Evolutionary conservation across 2,329 filamentous ascomycete genomes (phyloP).

Genomic region (Acarospora socialis): DNA sequence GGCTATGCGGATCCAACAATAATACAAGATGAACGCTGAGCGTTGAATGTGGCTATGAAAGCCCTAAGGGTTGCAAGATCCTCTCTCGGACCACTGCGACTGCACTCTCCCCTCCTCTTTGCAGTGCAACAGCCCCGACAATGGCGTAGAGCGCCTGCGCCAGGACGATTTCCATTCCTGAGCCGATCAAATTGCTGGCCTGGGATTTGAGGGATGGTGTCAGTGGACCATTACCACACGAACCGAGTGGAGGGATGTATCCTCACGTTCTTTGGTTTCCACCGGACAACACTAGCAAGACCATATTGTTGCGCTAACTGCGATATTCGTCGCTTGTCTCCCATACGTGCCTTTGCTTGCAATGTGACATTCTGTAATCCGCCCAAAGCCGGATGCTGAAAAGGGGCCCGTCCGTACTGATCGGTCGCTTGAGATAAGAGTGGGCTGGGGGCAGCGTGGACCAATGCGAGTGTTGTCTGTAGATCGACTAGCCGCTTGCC

Average conservation of each 20-base stretch:
- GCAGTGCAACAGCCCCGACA: constrained; percentile 75
- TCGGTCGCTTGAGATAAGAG: constrained; percentile 27
- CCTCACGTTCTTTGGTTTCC: constrained; percentile 72
- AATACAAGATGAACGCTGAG: neutral
- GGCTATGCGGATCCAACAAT: too few species aligned
- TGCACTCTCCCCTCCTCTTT: constrained; percentile 68
- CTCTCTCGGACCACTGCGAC: constrained; percentile 61
- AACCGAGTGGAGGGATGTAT: neutral
- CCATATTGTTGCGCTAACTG: constrained; percentile 56
- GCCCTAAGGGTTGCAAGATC: constrained; percentile 44
- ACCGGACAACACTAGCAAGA: constrained; percentile 62
- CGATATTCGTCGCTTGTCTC: constrained; percentile 52
- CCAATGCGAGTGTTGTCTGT: constrained; percentile 48
- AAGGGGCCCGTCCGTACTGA: constrained; percentile 47
- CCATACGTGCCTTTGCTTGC: constrained; percentile 44
- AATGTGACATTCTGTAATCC: constrained; percentile 58
- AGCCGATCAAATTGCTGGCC: constrained; percentile 53
- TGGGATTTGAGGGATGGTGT: constrained; percentile 21
- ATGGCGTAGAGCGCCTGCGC: constrained; percentile 71
- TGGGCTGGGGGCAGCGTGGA: constrained; percentile 31
- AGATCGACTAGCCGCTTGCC: constrained; percentile 51
- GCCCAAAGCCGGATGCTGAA: constrained; percentile 53
- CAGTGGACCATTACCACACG: constrained; percentile 3
- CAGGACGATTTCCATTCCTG: constrained; percentile 61
- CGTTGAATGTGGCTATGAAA: constrained; percentile 1